Percentiles rank a stretch among this genome's conserved stretches.
phyloP scores from a whole-genome alignment of 2,329 filamentous ascomycete genomes.

The Ceratocystis cacaofunesta region DNA sequence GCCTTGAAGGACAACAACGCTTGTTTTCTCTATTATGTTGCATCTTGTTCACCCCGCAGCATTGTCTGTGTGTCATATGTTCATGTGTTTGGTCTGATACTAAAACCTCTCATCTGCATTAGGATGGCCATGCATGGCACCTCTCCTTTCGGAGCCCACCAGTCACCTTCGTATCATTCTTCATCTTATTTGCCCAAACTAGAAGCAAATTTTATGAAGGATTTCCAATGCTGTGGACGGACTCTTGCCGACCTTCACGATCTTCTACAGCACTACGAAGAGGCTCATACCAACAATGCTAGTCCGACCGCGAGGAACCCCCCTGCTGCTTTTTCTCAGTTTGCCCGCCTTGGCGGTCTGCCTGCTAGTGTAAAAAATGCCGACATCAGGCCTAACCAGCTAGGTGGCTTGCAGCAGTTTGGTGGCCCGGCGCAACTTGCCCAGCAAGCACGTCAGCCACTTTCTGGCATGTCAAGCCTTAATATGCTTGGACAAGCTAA shows the following conservation, averaged over 20 bases:
- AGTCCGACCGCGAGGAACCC: slow-evolving; percentile 30
- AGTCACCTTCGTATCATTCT: slow-evolving; percentile 91
- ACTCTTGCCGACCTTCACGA: slow-evolving; percentile 87
- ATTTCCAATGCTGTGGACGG: slow-evolving; percentile 88
- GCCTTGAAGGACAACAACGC: background rate
- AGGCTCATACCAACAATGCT: slow-evolving; percentile 63
- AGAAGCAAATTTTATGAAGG: slow-evolving; percentile 93
- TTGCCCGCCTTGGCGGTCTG: slow-evolving; percentile 19
- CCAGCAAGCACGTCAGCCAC: slow-evolving; percentile 17
- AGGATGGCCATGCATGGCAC: slow-evolving; percentile 94
- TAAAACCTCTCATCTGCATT: slow-evolving; percentile 20
- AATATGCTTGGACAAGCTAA: slow-evolving; percentile 24
- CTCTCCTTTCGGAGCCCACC: slow-evolving; percentile 68
- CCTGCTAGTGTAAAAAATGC: slow-evolving; percentile 5
- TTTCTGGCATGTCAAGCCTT: slow-evolving; percentile 15
- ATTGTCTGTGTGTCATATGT: slow-evolving; percentile 1
- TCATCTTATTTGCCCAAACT: slow-evolving; percentile 93
- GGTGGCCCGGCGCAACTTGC: slow-evolving; percentile 16
- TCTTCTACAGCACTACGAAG: slow-evolving; percentile 90
- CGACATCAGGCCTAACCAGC: slow-evolving; percentile 5
- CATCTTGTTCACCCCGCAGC: background rate
- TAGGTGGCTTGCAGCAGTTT: slow-evolving; percentile 15
- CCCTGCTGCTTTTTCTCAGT: slow-evolving; percentile 26
- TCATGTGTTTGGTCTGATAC: slow-evolving; percentile 11
- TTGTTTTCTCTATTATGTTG: background rate